Evolutionary conservation across 2,329 filamentous ascomycete genomes (phyloP).

Genomic region (Lecanicillium sp.): DNA sequence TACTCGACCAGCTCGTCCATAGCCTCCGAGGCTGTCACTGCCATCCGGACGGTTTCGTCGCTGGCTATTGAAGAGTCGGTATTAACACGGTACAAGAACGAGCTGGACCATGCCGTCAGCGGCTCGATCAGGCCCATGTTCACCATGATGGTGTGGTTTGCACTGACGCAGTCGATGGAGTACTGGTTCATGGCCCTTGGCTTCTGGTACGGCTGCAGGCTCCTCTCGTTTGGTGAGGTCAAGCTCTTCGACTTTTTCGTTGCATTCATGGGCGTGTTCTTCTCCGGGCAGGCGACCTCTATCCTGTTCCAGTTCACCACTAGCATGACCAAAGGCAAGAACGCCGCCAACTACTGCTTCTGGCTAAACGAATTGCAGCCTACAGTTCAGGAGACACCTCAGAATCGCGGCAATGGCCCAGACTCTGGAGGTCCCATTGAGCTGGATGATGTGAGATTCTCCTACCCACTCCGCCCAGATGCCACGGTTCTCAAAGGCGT

Average conservation of each 20-base stretch:
- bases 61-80: constrained; percentile 28
- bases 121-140: constrained; percentile 22
- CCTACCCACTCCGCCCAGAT: constrained; percentile 46
- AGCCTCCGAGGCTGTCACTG: constrained; percentile 36
- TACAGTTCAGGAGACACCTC: constrained; percentile 31
- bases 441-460: constrained; percentile 51
- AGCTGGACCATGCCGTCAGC: constrained; percentile 17
- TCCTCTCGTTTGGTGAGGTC: constrained; percentile 33
- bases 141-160: constrained; percentile 27
- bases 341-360: constrained; percentile 42
- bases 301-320: constrained; percentile 40
- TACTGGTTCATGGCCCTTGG: constrained; percentile 32
- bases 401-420: constrained; percentile 30
- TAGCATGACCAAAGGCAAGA: constrained; percentile 42
- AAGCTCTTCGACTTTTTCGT: constrained; percentile 46
- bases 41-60: constrained; percentile 36
- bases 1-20: constrained; percentile 33
- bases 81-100: constrained; percentile 22
- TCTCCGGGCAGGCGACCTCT: constrained; percentile 31
- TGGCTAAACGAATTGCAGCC: constrained; percentile 36
- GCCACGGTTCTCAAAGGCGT: constrained; percentile 34
- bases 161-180: constrained; percentile 27
- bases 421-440: constrained; percentile 30
- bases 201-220: constrained; percentile 33
- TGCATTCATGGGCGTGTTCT: constrained; percentile 43